Base-by-base conservation (phyloP, 148 eudicot species). In the Fagopyrum tataricum region DNA sequence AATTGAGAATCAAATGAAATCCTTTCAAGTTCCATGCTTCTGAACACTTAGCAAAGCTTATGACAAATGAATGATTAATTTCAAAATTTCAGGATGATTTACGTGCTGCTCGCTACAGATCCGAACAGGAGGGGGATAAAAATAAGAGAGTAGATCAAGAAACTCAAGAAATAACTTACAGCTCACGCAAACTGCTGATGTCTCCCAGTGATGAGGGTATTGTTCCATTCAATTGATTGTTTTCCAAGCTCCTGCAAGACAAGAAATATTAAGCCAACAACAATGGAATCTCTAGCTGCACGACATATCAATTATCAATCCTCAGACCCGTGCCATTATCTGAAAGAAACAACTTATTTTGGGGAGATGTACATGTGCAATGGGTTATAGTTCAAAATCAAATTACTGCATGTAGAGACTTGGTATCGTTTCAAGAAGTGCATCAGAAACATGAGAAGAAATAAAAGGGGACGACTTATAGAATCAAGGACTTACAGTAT, bases 191-290 rank as follows among this genome's bases (percentile, higher is more conserved):
- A 73, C 78, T 85, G 44, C 49, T 67, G 18, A 88, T 84, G 49
- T 78, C 82, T 84, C 88, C 96, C 47, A 95, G 87, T 40, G 94
- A 92, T 73, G 89, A 79, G 67, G 96, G 99, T 74, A 95, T 90
- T 47, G 79, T 73, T 78, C 96, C 96, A 82, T 58, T 80, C 39
- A 95, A 83, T 42, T 73, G 79, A 81, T 95, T 95, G 72, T 84
- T 84, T 68, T 86, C 87, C 89, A 95, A 77, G 83, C 83, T 87
- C 78, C 99, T 95, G 81, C 59, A 76, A 44, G 46, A 37, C 44
- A 72, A 72, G 67, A 79, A 51, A 59, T 26, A 55, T n/a, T 61
- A 43, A 61, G 6, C 2, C 67, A 43, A 40, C 12, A 56, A 58
- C 51, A 62, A 40, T 62, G 52, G 24, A 70, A 43, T 43, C 5